These are phyloP conservation scores for Lactarius quietus DNA, from an alignment of 768 basidiomycete species.

Conservation along the genomic window DNA sequence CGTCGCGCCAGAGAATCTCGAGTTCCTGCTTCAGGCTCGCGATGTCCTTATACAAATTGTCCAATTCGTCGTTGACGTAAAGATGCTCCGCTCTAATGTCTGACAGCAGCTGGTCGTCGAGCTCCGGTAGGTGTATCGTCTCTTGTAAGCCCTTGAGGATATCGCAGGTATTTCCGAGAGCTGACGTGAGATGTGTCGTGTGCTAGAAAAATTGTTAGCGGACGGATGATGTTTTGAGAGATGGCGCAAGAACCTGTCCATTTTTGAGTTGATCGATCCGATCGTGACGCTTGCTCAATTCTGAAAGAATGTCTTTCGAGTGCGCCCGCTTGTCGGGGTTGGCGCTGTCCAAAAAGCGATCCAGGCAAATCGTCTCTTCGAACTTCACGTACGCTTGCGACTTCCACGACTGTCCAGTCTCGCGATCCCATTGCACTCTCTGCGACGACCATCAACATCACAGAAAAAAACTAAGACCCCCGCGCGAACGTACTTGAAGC, in stretches of 20 bases:
- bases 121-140: conserved; percentile 41
- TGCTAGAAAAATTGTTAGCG: conserved; percentile 41
- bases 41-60: conserved; percentile 47
- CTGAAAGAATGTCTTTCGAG: conserved; percentile 65
- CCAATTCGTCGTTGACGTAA: conserved; percentile 53
- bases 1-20: conserved; percentile 71
- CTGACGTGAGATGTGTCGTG: conserved; percentile 53
- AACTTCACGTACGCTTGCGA: conserved; percentile 95
- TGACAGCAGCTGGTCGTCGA: conserved; percentile 56
- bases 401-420: conserved; percentile 89
- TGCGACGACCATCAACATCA: conserved; percentile 32
- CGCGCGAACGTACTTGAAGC: conserved; percentile 63
- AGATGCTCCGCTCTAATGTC: conserved; percentile 53
- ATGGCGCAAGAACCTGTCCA: conserved; percentile 59
- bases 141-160: conserved; percentile 55
- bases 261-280: conserved; percentile 64
- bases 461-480: too few species aligned
- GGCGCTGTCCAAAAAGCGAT: conserved; percentile 82
- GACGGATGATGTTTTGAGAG: background rate
- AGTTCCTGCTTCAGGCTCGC: conserved; percentile 60
- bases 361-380: conserved; percentile 81
- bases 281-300: conserved; percentile 62
- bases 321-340: conserved; percentile 65
- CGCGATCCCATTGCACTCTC: conserved; percentile 93
- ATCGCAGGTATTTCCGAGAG: conserved; percentile 51